These are phyloP conservation scores for Rhododendron ovatum DNA, from an alignment of 148 eudicot genomes.

Conservation along the genomic window DNA sequence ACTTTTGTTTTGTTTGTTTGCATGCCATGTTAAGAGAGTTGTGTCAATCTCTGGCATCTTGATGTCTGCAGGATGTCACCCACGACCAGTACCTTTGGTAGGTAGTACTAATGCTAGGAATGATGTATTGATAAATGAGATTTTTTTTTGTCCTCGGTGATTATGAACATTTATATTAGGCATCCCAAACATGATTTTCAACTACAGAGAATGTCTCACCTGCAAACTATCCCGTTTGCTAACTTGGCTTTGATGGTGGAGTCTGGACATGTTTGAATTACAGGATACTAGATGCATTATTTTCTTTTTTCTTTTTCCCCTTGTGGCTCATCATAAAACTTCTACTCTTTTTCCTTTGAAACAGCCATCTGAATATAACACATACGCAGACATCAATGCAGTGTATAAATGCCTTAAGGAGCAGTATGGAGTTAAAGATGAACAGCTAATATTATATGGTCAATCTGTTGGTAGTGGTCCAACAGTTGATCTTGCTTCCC, in stretches of 20 bases:
- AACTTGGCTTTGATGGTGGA: neutral
- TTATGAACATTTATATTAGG: neutral
- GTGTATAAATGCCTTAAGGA: constrained; percentile 91
- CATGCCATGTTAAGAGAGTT: neutral
- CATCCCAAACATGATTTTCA: neutral
- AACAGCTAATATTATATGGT: constrained; percentile 74
- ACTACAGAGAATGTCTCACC: neutral
- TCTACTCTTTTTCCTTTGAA: constrained; percentile 29
- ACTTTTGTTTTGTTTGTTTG: neutral
- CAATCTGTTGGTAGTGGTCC: constrained; percentile 98
- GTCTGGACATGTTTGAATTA: neutral
- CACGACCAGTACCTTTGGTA: neutral
- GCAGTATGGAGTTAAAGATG: constrained; percentile 77
- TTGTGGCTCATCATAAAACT: constrained; percentile 28
- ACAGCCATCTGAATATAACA: constrained; percentile 93
- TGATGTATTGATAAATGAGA: neutral
- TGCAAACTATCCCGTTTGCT: neutral
- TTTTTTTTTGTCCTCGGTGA: neutral
- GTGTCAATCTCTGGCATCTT: neutral
- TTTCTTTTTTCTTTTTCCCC: neutral
- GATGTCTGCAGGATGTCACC: neutral
- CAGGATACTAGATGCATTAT: neutral
- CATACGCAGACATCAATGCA: constrained; percentile 95
- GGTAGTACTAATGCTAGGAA: neutral
- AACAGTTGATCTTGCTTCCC: constrained; percentile 88